phyloP scores from a whole-genome alignment of 495 filamentous ascomycete genomes.

The Platismatia glauca region DNA sequence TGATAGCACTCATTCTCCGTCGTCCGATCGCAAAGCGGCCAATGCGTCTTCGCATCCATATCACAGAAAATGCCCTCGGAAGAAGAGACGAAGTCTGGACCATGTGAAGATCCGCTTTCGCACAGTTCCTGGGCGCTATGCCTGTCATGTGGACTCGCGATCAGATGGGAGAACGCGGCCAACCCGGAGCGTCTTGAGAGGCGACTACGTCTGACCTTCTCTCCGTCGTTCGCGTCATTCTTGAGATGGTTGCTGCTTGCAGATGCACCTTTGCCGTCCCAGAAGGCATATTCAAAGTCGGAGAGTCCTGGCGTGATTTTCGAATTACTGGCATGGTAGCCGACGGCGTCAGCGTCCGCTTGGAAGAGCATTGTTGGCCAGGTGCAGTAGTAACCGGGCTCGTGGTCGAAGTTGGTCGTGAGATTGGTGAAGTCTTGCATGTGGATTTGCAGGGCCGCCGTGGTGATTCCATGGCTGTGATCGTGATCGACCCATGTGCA shows the following conservation, averaged over 20 bases:
- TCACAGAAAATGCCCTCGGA: not conserved
- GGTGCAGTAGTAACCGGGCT: not conserved
- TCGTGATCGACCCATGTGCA: constrained; percentile 15
- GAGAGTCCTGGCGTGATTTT: no score
- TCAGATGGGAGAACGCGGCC: not conserved
- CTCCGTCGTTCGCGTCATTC: no score
- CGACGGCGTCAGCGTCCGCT: no score
- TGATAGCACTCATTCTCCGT: not conserved
- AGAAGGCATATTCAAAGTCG: no score
- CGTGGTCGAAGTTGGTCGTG: not conserved
- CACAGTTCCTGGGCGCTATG: constrained; percentile 5
- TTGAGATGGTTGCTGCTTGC: no score
- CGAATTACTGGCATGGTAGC: no score
- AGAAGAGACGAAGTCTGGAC: not conserved
- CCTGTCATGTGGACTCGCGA: not conserved
- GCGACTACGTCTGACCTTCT: not conserved
- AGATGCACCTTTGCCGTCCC: no score
- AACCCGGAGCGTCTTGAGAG: not conserved
- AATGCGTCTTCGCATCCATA: not conserved
- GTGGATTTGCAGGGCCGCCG: constrained; percentile 11
- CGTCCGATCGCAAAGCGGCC: not conserved
- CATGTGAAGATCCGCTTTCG: not conserved
- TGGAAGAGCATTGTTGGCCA: constrained; percentile 2
- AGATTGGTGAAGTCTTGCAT: constrained; percentile 13
- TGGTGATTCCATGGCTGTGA: constrained; percentile 6